Evolutionary conservation across 306 rosid species (phyloP).

Genomic region (Spatholobus suberectus): DNA sequence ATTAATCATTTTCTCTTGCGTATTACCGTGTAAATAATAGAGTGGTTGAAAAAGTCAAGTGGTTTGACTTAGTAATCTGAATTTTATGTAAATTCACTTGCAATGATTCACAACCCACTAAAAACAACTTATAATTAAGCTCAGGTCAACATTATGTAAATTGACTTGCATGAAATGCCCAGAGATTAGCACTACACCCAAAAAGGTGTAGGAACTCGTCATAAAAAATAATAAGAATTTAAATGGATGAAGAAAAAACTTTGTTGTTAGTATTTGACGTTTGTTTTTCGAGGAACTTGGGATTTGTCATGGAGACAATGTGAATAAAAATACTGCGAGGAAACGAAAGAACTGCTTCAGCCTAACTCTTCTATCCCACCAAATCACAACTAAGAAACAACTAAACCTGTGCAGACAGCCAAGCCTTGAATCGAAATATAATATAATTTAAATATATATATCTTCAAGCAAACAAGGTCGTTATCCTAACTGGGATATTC

Average conservation of each 20-base stretch:
- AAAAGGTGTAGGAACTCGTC: background rate
- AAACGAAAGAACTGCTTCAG: background rate
- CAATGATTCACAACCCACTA: background rate
- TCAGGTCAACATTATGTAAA: no score
- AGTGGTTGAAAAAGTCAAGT: background rate
- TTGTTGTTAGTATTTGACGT: background rate
- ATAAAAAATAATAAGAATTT: background rate
- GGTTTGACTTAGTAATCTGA: background rate
- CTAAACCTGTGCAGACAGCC: background rate
- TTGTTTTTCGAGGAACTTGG: background rate
- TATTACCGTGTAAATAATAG: background rate
- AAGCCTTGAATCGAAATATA: conserved; percentile 37
- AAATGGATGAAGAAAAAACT: background rate
- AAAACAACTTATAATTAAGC: background rate
- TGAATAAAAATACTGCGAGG: background rate
- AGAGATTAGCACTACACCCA: background rate
- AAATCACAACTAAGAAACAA: background rate
- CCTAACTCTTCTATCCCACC: background rate
- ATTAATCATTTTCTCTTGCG: background rate
- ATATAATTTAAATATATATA: conserved; percentile 25
- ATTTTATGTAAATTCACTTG: background rate
- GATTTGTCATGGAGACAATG: background rate
- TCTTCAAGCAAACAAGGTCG: conserved; percentile 45
- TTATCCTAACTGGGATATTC: conserved; percentile 64
- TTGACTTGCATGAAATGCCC: no score